Base-by-base conservation (phyloP, 306 rosid genomes). In the Oxytropis ochrocephala region DNA sequence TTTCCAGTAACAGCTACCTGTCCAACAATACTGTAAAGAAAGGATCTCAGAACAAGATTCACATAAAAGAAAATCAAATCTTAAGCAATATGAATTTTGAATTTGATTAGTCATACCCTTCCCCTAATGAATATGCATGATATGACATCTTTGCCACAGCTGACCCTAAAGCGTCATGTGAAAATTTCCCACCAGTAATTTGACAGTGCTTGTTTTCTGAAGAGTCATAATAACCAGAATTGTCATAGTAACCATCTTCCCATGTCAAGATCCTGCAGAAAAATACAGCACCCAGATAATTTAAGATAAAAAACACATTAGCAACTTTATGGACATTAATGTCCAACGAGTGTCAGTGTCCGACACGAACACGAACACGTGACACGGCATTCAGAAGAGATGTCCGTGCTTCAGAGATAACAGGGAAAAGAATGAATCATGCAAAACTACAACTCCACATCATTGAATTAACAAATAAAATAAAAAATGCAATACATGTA, bases 131-230 rank as follows among this genome's bases (percentile, higher is more conserved):
- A 84, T 89, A 87, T 53, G 86, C 92, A 75, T 81, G 96, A 82
- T 86, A 86, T 3, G 96, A 86, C 97, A 95, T 87, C 80, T 89
- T 89, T 54, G 96, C 95, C 85, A 91, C 82, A 5, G 97, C 96
- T 79, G 84, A 87, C 24, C 91, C 96, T 16, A 95, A 81, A 50
- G 93, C 75, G 42, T 89, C 92, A 10, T 81, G 89, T 1, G 85
- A 80, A 80, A 81, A 81, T 42, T 75, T 77, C 47, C 87, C 85
- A 69, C 77, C 83, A 7, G 83, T 77, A 77, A 79, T 84, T 59
- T 72, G 87, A 78, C 73, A 65, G 81, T 75, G 59, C 64, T 78
- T 67, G 73, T 65, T 81, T 75, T 66, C 84, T 5, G 86, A 78
- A 29, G 82, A 42, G 58, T 84, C 78, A 59, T 79, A 60, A 64